A percentile compares a stretch with the other conserved stretches of the same genome.
Evolutionary conservation across 1,284 basidiomycete genomes (phyloP).

Genomic region (Phlebopus sp.): DNA sequence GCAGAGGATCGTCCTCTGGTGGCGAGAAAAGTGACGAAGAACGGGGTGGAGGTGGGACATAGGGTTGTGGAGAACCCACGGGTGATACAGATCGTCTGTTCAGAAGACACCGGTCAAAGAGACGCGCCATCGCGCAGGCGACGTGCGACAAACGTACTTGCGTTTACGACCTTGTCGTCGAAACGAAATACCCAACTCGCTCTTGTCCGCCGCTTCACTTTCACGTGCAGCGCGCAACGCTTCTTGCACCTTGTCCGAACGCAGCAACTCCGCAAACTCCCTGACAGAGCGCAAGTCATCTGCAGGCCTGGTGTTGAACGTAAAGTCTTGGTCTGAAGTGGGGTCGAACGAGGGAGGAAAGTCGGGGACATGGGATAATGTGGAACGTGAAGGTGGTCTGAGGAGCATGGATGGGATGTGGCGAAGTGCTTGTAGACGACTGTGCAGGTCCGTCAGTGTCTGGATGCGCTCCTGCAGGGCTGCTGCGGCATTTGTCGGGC

Average conservation of each 20-base stretch:
- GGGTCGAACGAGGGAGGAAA: slow-evolving; percentile 29
- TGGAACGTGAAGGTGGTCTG: slow-evolving; percentile 28
- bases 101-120: not conserved
- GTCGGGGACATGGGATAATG: slow-evolving; percentile 16
- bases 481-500: slow-evolving; percentile 7
- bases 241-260: slow-evolving; percentile 49
- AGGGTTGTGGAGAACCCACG: slow-evolving; percentile 55
- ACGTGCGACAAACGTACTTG: slow-evolving; percentile 38
- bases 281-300: slow-evolving; percentile 42
- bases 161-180: slow-evolving; percentile 50
- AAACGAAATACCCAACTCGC: slow-evolving; percentile 42
- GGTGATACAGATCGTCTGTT: slow-evolving; percentile 53
- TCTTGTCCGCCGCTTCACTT: slow-evolving; percentile 49
- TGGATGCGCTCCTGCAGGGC: slow-evolving; percentile 44
- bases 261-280: slow-evolving; percentile 43
- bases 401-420: slow-evolving; percentile 43
- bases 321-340: slow-evolving; percentile 29
- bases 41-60: slow-evolving; percentile 41
- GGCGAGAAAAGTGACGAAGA: slow-evolving; percentile 43
- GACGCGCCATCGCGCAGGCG: not conserved
- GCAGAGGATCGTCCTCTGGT: slow-evolving; percentile 30
- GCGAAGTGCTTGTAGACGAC: slow-evolving; percentile 42
- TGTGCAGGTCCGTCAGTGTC: slow-evolving; percentile 44
- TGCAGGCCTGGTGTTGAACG: slow-evolving; percentile 24
- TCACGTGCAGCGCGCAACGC: slow-evolving; percentile 49